Evolutionary conservation across 176 grass and related monocot species (phyloP), one percentile per base, ranked within the genome.

Genomic region (Zoysia japonica): DNA sequence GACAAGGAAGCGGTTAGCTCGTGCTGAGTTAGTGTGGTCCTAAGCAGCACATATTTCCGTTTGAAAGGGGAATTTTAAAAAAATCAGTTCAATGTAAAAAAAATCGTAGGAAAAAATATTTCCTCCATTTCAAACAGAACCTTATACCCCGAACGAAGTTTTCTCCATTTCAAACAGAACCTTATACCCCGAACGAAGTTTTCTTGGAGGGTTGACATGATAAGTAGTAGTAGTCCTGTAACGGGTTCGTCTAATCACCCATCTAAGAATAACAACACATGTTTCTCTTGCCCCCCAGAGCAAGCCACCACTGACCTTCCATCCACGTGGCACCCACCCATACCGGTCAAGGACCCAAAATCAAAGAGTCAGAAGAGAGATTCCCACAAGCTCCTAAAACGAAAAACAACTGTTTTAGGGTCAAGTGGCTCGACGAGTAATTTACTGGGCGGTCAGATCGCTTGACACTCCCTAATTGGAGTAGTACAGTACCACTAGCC

Each of bases 221-320:
- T 49, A 12, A 67, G 44, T 43, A 54, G 36, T 36, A 67, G 9
- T 9, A 59, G 57, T 2, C 28, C n/a, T 38, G 50, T 51, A 11
- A 55, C 0, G 40, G 11, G 36, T 28, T 62, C 3, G 17, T 16
- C 39, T 39, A 78, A 71, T 57, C 48, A 67, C 6, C 42, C 4
- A 71, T 49, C 11, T 17, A 7, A 17, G 36, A 78, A 47, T 11
- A 79, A 75, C 11, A 52, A 9, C 8, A 61, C 20, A 78, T 20
- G 76, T 41, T 69, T 38, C 66, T 76, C 20, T 79, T 79, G 74
- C 38, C 73, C 42, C 55, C 16, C 10, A 77, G 49, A 78, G 78
- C 70, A 89, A 86, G 80, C 8, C 75, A 70, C 53, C 72, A 68
- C 79, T 55, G 71, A 39, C 63, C 72, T 71, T 39, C 14, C 42